phyloP scores from a whole-genome alignment of 768 basidiomycete genomes.

The Rhizopogon salebrosus region DNA sequence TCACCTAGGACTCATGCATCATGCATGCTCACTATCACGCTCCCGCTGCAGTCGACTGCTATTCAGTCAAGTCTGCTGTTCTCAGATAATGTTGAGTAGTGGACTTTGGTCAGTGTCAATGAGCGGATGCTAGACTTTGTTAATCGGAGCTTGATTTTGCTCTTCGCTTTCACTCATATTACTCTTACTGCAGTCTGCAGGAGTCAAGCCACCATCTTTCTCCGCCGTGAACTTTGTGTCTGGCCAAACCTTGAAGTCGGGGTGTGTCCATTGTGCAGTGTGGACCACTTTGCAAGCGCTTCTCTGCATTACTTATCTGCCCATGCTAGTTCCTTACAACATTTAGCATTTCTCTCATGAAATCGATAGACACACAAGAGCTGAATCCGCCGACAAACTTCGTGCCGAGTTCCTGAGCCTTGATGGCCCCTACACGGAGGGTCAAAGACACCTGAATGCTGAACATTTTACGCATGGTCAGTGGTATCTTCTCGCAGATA shows the following conservation, averaged over 20 bases:
- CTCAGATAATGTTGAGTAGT: too few species aligned
- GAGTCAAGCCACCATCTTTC: constrained; percentile 73
- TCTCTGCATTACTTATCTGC: constrained; percentile 11
- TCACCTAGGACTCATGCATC: too few species aligned
- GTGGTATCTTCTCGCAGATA: constrained; percentile 15
- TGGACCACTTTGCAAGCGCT: not conserved
- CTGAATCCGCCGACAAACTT: constrained; percentile 78
- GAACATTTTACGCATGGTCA: constrained; percentile 94
- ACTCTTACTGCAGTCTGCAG: too few species aligned
- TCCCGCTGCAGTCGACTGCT: too few species aligned
- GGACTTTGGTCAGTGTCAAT: too few species aligned
- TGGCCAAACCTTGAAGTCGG: constrained; percentile 91
- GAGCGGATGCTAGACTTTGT: too few species aligned
- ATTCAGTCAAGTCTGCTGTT: too few species aligned
- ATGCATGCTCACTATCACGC: too few species aligned
- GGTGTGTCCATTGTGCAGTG: constrained; percentile 51
- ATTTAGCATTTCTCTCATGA: constrained; percentile 87
- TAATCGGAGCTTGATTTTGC: too few species aligned
- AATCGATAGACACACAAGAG: constrained; percentile 88
- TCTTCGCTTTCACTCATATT: too few species aligned
- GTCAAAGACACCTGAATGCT: constrained; percentile 60
- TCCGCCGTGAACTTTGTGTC: constrained; percentile 81
- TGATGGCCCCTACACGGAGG: constrained; percentile 52
- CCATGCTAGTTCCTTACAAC: constrained; percentile 76
- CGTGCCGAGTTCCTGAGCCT: constrained; percentile 88